Evolutionary conservation across 352 stramenopile species (phyloP).

Genomic region (Pythium dissimile): DNA sequence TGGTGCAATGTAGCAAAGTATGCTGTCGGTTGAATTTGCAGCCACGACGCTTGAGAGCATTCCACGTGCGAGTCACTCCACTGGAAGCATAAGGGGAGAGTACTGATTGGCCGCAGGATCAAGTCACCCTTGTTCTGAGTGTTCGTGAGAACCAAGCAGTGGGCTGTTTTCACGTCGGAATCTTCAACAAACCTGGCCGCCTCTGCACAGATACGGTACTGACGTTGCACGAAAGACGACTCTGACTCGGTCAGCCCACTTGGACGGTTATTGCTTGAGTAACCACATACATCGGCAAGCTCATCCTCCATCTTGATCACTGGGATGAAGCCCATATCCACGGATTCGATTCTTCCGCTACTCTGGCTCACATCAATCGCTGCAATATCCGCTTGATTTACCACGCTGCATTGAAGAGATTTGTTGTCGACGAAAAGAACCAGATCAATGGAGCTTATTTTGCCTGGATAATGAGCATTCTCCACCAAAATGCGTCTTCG

Average conservation of each 20-base stretch:
- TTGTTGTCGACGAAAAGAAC: slow-evolving; percentile 82
- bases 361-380: not conserved
- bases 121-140: slow-evolving; percentile 38
- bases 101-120: slow-evolving; percentile 69
- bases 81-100: slow-evolving; percentile 54
- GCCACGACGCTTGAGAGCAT: slow-evolving; percentile 4
- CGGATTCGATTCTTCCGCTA: too few relatives aligned
- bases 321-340: slow-evolving; percentile 64
- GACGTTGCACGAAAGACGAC: slow-evolving; percentile 21
- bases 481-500: slow-evolving; percentile 77
- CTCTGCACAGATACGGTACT: slow-evolving; percentile 55
- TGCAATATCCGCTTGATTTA: not conserved
- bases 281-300: slow-evolving; percentile 11
- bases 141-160: slow-evolving; percentile 46
- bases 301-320: slow-evolving; percentile 76
- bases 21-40: slow-evolving; percentile 22
- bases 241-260: slow-evolving; percentile 28
- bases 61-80: slow-evolving; percentile 29
- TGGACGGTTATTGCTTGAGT: not conserved
- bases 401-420: slow-evolving; percentile 41
- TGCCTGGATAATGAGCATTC: slow-evolving; percentile 79
- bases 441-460: slow-evolving; percentile 74
- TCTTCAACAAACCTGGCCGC: slow-evolving; percentile 19
- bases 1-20: slow-evolving; percentile 9
- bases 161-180: not conserved